Percentiles rank a stretch among this genome's conserved stretches.
Evolutionary conservation across 2,329 filamentous ascomycete genomes (phyloP).

Genomic region (Claviceps monticola): DNA sequence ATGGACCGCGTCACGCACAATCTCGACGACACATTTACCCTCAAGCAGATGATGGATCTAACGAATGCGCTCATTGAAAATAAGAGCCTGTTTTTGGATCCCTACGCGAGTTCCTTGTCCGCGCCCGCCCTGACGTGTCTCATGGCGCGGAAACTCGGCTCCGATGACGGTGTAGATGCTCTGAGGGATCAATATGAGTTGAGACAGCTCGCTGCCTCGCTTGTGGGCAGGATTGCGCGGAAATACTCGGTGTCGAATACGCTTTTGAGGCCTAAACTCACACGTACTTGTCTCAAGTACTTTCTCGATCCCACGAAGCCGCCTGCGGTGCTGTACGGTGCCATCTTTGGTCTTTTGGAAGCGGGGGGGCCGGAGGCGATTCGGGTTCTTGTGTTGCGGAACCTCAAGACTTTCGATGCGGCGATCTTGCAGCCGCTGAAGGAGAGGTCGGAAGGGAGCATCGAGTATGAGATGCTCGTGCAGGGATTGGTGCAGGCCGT

Average conservation of each 20-base stretch:
- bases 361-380: slow-evolving; percentile 55
- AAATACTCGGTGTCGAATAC: slow-evolving; percentile 74
- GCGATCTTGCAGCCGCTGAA: slow-evolving; percentile 39
- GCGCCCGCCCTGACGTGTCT: slow-evolving; percentile 86
- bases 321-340: slow-evolving; percentile 76
- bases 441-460: slow-evolving; percentile 33
- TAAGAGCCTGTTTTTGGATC: slow-evolving; percentile 56
- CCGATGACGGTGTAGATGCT: slow-evolving; percentile 35
- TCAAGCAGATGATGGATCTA: slow-evolving; percentile 87
- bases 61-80: slow-evolving; percentile 76
- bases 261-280: slow-evolving; percentile 74
- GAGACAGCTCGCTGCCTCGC: slow-evolving; percentile 68
- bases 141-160: slow-evolving; percentile 62
- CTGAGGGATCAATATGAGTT: slow-evolving; percentile 59
- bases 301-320: slow-evolving; percentile 80
- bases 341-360: slow-evolving; percentile 63
- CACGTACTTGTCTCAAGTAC: slow-evolving; percentile 82
- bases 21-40: slow-evolving; percentile 75
- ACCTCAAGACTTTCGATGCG: slow-evolving; percentile 39
- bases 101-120: slow-evolving; percentile 52
- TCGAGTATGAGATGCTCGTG: slow-evolving; percentile 42
- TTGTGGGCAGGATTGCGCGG: slow-evolving; percentile 64
- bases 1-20: slow-evolving; percentile 92
- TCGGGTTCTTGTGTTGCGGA: slow-evolving; percentile 40
- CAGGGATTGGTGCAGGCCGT: slow-evolving; percentile 42